A percentile compares a stretch with the other conserved stretches of the same genome.
Conservation (phyloP, 805 yeast species). For the Spathaspora gorwiae region DNA sequence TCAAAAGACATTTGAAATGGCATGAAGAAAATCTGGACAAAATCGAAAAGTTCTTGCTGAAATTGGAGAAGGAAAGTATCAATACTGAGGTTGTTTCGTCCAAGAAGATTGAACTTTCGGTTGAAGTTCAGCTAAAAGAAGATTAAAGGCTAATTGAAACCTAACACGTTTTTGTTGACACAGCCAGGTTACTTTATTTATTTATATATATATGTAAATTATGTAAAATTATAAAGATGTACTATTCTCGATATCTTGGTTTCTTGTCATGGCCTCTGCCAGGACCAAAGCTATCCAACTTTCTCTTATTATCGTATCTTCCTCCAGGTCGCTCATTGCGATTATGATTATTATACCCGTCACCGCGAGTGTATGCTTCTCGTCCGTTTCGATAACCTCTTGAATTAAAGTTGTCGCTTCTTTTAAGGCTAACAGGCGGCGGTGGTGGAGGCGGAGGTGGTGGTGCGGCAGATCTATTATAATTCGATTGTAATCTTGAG, state of each 20-base stretch:
- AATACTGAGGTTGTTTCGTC: too few species aligned
- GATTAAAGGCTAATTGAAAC: too few species aligned
- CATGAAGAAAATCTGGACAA: constrained; percentile 35
- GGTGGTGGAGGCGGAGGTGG: constrained; percentile 7
- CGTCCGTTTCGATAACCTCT: not conserved
- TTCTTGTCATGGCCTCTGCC: constrained; percentile 27
- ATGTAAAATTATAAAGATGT: not conserved
- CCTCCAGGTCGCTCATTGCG: constrained; percentile 6
- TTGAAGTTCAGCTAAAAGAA: too few species aligned
- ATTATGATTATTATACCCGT: constrained; percentile 4
- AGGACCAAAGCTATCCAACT: constrained; percentile 15
- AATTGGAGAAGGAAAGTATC: constrained; percentile 14
- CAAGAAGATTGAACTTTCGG: too few species aligned
- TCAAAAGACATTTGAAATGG: constrained; percentile 50
- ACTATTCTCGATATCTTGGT: constrained; percentile 18
- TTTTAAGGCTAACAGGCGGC: constrained; percentile 8
- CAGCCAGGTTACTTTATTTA: too few species aligned
- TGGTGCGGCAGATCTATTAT: constrained; percentile 1
- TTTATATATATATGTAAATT: too few species aligned
- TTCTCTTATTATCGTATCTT: constrained; percentile 20
- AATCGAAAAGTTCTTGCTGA: constrained; percentile 24
- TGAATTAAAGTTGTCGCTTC: constrained; percentile 3
- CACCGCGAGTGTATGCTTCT: not conserved
- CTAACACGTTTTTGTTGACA: too few species aligned
- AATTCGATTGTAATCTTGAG: constrained; percentile 1